A percentile compares a stretch with the other conserved stretches of the same genome.
phyloP scores from a whole-genome alignment of 805 yeast species.

The Middelhovenomyces tepae region DNA sequence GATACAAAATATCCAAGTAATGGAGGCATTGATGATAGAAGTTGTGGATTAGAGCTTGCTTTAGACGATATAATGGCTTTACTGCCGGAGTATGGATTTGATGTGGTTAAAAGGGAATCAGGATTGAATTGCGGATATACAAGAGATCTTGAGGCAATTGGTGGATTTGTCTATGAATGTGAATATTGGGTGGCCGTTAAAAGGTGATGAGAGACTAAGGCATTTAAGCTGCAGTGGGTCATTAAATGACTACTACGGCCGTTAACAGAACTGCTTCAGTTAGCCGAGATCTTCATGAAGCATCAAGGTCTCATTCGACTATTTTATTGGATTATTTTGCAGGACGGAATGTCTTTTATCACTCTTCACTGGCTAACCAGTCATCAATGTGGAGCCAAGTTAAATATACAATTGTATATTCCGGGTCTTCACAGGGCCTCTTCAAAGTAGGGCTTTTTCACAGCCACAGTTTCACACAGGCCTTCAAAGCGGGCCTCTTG shows the following conservation, averaged over 20 bases:
- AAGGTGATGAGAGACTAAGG: constrained; percentile 8
- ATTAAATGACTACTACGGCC: neutral
- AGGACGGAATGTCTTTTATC: too few species aligned
- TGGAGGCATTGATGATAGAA: constrained; percentile 20
- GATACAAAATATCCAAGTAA: neutral
- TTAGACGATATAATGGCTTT: constrained; percentile 45
- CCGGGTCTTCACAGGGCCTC: too few species aligned
- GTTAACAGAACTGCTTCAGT: too few species aligned
- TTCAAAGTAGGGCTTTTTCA: too few species aligned
- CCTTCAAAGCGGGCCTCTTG: too few species aligned
- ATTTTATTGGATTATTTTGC: too few species aligned
- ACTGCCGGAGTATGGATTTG: constrained; percentile 43
- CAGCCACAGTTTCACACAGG: too few species aligned
- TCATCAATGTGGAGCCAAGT: too few species aligned
- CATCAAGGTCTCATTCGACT: too few species aligned
- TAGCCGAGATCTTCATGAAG: too few species aligned
- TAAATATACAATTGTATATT: too few species aligned
- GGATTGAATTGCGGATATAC: constrained; percentile 41
- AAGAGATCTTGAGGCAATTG: constrained; percentile 41
- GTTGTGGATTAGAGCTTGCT: constrained; percentile 50
- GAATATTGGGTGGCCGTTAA: constrained; percentile 60
- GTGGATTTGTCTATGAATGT: constrained; percentile 50
- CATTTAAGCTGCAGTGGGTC: neutral
- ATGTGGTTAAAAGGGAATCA: constrained; percentile 35
- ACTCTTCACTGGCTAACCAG: too few species aligned